Evolutionary conservation across 1,284 basidiomycete species (phyloP).

Genomic region (Boletellus deceptivus): DNA sequence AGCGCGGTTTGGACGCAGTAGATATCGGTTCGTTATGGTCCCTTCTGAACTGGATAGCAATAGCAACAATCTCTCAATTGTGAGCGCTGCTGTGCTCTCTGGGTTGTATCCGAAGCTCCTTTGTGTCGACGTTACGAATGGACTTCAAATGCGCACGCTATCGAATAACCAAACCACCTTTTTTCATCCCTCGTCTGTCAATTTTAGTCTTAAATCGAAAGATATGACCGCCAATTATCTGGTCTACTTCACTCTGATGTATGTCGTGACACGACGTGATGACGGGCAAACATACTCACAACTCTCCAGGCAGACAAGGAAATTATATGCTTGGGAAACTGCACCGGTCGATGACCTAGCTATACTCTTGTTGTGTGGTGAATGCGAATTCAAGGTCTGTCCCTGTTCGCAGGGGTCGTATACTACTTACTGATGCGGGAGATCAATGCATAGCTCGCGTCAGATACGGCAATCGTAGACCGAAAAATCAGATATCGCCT

Average conservation of each 20-base stretch:
- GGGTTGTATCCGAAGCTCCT: conserved; percentile 94
- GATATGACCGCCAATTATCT: conserved; percentile 79
- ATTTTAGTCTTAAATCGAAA: conserved; percentile 65
- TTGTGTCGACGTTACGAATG: conserved; percentile 56
- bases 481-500: conserved; percentile 80
- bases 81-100: conserved; percentile 83
- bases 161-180: conserved; percentile 81
- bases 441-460: conserved; percentile 61
- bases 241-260: conserved; percentile 90
- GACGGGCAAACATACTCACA: conserved; percentile 7
- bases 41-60: conserved; percentile 76
- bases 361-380: conserved; percentile 86
- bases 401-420: neutral
- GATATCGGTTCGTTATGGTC: conserved; percentile 73
- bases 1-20: conserved; percentile 71
- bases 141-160: conserved; percentile 75
- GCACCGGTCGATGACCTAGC: conserved; percentile 86
- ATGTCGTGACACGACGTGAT: conserved; percentile 25
- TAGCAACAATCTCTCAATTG: conserved; percentile 58
- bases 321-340: conserved; percentile 96
- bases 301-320: conserved; percentile 78
- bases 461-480: conserved; percentile 77
- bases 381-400: conserved; percentile 83
- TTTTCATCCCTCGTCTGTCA: conserved; percentile 94
- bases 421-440: conserved; percentile 7